Conservation (phyloP, 2,329 filamentous ascomycete species). For the Aspergillus tanneri region DNA sequence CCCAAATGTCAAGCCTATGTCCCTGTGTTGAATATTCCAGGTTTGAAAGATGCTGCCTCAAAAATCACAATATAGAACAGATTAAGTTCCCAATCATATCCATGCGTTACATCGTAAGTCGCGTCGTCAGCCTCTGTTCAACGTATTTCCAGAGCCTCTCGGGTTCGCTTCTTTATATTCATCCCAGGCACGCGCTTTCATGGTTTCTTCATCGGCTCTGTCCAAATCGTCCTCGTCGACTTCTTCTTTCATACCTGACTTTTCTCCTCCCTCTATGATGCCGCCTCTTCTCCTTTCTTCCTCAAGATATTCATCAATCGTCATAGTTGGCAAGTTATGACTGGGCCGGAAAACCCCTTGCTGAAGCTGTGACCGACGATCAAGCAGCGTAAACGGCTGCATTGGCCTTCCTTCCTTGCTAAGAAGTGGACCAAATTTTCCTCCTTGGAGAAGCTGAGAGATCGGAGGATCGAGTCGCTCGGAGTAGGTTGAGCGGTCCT, state of each 20-base stretch:
- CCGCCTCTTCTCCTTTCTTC: slow-evolving; percentile 82
- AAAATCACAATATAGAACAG: too few relatives aligned
- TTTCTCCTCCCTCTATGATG: slow-evolving; percentile 85
- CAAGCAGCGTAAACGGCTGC: slow-evolving; percentile 84
- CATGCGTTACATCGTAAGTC: slow-evolving; percentile 1
- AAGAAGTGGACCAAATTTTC: slow-evolving; percentile 68
- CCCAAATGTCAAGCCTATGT: too few relatives aligned
- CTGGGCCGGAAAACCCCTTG: slow-evolving; percentile 83
- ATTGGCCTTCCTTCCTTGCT: slow-evolving; percentile 78
- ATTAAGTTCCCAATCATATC: too few relatives aligned
- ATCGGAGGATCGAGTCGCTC: slow-evolving; percentile 71
- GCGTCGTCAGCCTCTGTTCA: slow-evolving; percentile 43
- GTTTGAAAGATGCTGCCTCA: too few relatives aligned
- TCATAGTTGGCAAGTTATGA: slow-evolving; percentile 95
- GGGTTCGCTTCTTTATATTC: slow-evolving; percentile 90
- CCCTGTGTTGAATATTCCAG: too few relatives aligned
- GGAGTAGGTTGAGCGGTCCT: slow-evolving; percentile 59
- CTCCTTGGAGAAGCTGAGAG: slow-evolving; percentile 47
- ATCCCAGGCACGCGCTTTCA: slow-evolving; percentile 94
- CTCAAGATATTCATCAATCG: slow-evolving; percentile 94
- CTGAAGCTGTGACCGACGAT: slow-evolving; percentile 70
- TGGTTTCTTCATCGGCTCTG: slow-evolving; percentile 83
- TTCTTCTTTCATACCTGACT: slow-evolving; percentile 65
- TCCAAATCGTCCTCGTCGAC: slow-evolving; percentile 87
- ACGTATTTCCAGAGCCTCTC: slow-evolving; percentile 56